Percentiles rank a stretch among this genome's conserved stretches.
Conservation (phyloP, 768 basidiomycete genomes). For the Lentinula detonsa region DNA sequence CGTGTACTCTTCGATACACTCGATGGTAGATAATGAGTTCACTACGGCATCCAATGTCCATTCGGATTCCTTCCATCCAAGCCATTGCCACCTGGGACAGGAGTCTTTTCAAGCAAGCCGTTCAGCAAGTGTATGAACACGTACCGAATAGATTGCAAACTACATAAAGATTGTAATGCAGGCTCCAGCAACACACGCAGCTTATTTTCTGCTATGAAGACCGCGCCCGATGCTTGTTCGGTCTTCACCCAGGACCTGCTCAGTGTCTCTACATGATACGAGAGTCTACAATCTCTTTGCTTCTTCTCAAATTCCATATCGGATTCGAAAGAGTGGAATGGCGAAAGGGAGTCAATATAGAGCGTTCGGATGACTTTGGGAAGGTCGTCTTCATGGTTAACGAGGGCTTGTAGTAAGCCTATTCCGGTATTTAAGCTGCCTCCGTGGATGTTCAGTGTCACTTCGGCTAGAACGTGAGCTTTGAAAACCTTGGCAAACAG, state of each 20-base stretch:
- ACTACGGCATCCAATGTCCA: background rate
- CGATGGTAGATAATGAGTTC: background rate
- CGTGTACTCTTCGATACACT: background rate
- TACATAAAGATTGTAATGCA: background rate
- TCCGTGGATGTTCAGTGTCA: background rate
- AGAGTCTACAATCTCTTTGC: background rate
- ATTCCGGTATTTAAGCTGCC: background rate
- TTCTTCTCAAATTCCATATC: background rate
- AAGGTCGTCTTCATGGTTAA: background rate
- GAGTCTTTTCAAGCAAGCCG: background rate
- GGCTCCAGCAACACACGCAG: background rate
- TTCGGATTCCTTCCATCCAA: background rate
- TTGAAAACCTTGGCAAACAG: background rate
- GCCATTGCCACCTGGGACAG: background rate
- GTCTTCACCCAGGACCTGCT: background rate
- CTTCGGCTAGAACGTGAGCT: background rate
- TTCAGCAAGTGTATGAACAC: background rate
- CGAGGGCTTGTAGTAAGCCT: background rate
- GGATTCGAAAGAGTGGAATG: background rate
- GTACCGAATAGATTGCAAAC: background rate
- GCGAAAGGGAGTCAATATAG: background rate
- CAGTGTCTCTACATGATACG: background rate
- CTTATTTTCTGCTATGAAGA: background rate
- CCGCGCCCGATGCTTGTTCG: background rate
- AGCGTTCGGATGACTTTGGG: background rate